Base-by-base conservation (phyloP, 371 early-diverging fungal genomes). In the Circinella minor region DNA sequence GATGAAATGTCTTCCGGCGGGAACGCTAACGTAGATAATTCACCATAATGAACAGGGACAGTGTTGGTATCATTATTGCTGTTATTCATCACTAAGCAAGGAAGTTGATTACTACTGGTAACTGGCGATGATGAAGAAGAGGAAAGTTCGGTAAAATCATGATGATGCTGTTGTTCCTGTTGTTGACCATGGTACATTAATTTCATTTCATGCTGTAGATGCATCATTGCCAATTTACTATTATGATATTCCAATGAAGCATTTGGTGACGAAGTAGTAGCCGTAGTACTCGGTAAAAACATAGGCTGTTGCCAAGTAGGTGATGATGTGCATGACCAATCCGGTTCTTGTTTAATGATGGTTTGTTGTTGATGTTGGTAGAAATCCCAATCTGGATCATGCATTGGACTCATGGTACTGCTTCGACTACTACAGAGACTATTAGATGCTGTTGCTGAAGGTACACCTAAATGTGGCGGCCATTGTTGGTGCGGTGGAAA, bases 401-500 rank as follows among this genome's bases (percentile, higher is more conserved):
- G 57, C 57, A 57, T 57, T 57, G 57, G 57, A 57, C 57, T 57
- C 57, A 57, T 57, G 8, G 57, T 57, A 34, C 57, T 57, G 27
- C 57, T 57, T 34, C 57, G 20, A 34, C 57, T 57, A 4, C 57
- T 57, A 57, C 57, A 57, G 27, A 57, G 57, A 34, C 57, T 57
- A 34, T 57, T 57, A n/a, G 54, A 54, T 54, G 54, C 20, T n/a
- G 18, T 57, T 34, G 51, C 15, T 5, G 51, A 17, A n/a, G 34
- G 57, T 5, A 57, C 57, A 8, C 3, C 57, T 1, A 57, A n/a
- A 57, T 57, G 57, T 4, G 57, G 57, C 14, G 36, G 10, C 57
- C 57, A 57, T n/a, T 57, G 57, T 4, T 57, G 57, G 1, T 63
- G 47, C 1, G 47, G 10, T 34, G 27, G 43, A 43, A 43, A 43